Base-by-base conservation (phyloP, 1,139 yeast genomes). In the Ashbya aceris region DNA sequence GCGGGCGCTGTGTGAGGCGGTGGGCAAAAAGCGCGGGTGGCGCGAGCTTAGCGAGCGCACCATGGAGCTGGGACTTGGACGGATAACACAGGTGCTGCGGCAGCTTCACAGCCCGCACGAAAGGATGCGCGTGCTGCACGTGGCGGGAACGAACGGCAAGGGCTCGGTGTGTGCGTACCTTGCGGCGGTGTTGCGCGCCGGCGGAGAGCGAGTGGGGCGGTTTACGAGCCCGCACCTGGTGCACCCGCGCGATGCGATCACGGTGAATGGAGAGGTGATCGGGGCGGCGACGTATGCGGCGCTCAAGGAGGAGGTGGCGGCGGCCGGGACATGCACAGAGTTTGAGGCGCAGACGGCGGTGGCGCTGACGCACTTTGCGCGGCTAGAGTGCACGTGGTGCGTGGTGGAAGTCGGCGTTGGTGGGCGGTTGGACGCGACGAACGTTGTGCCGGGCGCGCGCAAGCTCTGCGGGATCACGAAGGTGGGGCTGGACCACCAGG, bases 141-240 rank as follows among this genome's bases (percentile, higher is more conserved):
- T 89, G 8, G 95, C 96, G 0, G 97, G 97, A 0, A 89, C 96
- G 4, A 89, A 89, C 57, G 97, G 97, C 0, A 89, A 89, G 56
- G 97, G 97, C 0, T 85, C 95, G 0, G 85, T 87, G 0, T 77
- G 93, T 45, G 79, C 95, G 0, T 86, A 85, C 56, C 50, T 87
- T 7, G 71, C 87, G 3, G 74, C 86, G 20, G 69, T 82, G 7
- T 63, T 85, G 54, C 67, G 33, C 68, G 77, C 28, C 45, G 40
- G 39, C 62, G 67, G 6, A 63, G 40, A 32, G 31, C 61, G 65
- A 27, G 76, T 79, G 46, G 97, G 96, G 0, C 73, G 81, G 49
- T 87, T 87, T 66, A 85, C 93, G 2, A 82, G 95, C 4, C 97
- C 97, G 0, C 95, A 87, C 64, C 63, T 87, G 52, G 56, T 84